Base-by-base conservation (phyloP, 2,329 filamentous ascomycete genomes). In the Ceratocystis papillata region DNA sequence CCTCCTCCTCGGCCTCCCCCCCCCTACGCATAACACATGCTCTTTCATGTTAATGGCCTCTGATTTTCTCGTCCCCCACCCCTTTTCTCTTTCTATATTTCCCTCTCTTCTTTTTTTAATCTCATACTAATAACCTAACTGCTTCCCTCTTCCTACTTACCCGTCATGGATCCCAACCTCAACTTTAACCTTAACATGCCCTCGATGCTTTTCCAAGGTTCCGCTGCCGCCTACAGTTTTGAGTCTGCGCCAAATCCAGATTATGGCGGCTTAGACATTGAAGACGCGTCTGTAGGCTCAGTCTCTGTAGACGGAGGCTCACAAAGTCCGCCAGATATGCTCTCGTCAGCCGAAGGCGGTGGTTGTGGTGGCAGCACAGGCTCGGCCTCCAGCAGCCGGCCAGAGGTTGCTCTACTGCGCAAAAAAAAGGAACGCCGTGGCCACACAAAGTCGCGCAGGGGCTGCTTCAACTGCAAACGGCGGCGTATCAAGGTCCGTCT, bases 391-490 rank as follows among this genome's bases (percentile, higher is more conserved):
- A 62, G 65, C 50, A 41, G 61, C 30, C 37, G 12, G 25, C 65
- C 61, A 10, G 61, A 50, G 30, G 30, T 64, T 28, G 22, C 61
- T 15, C 37, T 64, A 12, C 60, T 67, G 20, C 63, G 66, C 17
- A 41, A 41, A 8, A 67, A 67, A 59, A 67, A 67, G 60, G 82
- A 83, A 72, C 76, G 85, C 65, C 79, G 83, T 68, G 84, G 85
- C 0, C 85, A 87, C 69, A 87, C 83, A 10, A 88, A 88, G 73
- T 86, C 83, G 63, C 79, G 85, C 28, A 77, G 81, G 17, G 85
- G 85, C 7, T 87, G 85, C 73, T 87, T 81, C 73, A 86, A 86
- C 72, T 88, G 85, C 76, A 87, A 87, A 74, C 78, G 81, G 66
- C 76, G 85, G 50, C 80, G 84, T 67, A 87, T 88, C 73, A 87